Percentiles rank a stretch among this genome's conserved stretches.
Conservation (phyloP, 768 basidiomycete genomes). For the Podaxis rugospora region DNA sequence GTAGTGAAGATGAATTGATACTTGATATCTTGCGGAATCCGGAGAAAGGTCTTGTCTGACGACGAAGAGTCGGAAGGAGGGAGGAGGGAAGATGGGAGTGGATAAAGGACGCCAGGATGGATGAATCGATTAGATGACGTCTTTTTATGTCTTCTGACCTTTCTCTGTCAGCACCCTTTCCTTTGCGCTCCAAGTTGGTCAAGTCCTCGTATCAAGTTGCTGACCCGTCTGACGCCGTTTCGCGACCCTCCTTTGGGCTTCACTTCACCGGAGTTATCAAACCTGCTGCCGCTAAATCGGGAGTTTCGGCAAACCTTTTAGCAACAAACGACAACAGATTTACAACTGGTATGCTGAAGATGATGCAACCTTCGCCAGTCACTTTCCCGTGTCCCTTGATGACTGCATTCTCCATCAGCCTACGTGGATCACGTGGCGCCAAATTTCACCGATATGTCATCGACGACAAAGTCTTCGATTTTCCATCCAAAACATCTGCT, state of each 20-base stretch:
- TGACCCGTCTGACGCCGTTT: neutral
- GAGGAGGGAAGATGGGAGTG: conserved; percentile 10
- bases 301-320: neutral
- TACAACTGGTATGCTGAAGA: neutral
- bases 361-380: neutral
- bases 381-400: neutral
- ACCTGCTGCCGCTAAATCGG: neutral
- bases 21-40: conserved; percentile 2
- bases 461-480: neutral
- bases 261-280: neutral
- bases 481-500: neutral
- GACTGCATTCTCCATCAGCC: neutral
- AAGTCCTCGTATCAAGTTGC: neutral
- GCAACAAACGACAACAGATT: neutral
- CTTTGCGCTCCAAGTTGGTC: neutral
- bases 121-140: conserved; percentile 6
- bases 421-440: neutral
- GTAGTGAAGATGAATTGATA: conserved; percentile 4
- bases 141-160: conserved; percentile 9
- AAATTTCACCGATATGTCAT: neutral
- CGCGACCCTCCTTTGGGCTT: neutral
- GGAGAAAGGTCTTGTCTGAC: neutral
- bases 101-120: conserved; percentile 20
- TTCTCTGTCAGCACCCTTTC: neutral
- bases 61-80: conserved; percentile 8